Evolutionary conservation across 306 rosid species (phyloP), one percentile per base, ranked within the genome.

Genomic region (Quillaja saponaria): DNA sequence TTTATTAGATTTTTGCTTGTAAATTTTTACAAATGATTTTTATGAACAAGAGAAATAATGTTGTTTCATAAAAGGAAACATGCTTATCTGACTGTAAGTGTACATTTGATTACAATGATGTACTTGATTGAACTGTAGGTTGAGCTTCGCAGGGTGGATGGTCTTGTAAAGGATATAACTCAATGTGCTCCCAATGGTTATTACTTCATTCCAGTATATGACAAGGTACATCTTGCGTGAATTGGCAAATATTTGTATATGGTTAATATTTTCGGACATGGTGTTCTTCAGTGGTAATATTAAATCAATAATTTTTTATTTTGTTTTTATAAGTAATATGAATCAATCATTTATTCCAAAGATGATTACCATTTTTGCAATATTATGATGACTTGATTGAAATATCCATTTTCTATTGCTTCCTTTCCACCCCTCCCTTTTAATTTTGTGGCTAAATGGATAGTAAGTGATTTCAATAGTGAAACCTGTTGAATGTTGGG

Each of bases 121-220:
- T 41, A 25, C 17, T 62, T 67, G 64, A 46, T 46, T 18, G 37
- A 53, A 63, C 67, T 76, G 66, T 68, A 94, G 99, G 90, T 94
- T 71, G 99, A 94, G 85, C 97, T 94, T 72, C 91, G 82, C 49
- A 94, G 96, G 0, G 80, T 85, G 66, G 99, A 94, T 80, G 99
- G 96, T 18, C 68, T 94, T 17, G 90, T 94, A 34, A 94, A 89
- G 81, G 99, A 94, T 71, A 84, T 89, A 17, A 85, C 99, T 52
- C 99, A 94, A 41, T 94, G 99, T 75, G 95, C 97, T 71, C 99
- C 99, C 13, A 94, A 89, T 75, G 99, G 99, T 66, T 89, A 94
- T 74, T 94, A 94, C 83, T 94, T 94, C 79, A 89, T 94, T 81
- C 99, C 99, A 7, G 99, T 94, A 10, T 94, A 94, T 18, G 97